phyloP scores from a whole-genome alignment of 345 rosid species.

The Excoecaria cochinchinensis region DNA sequence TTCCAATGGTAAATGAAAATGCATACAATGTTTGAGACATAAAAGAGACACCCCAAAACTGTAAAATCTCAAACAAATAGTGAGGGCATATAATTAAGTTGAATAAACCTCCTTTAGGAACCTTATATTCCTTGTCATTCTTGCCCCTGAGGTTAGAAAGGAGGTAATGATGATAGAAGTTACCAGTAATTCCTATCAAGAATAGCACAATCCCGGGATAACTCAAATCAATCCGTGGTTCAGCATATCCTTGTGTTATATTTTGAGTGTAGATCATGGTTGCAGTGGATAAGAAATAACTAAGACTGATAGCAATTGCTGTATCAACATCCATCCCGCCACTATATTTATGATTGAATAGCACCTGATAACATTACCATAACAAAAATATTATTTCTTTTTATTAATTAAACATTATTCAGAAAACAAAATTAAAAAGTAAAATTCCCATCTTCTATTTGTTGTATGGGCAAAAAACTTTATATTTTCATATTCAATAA shows the following conservation, averaged over 20 bases:
- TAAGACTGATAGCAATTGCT: slow-evolving; percentile 20
- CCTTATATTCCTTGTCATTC: slow-evolving; percentile 52
- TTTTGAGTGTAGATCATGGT: slow-evolving; percentile 49
- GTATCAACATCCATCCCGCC: slow-evolving; percentile 43
- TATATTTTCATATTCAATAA: too few relatives aligned
- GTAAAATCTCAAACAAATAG: slow-evolving; percentile 68
- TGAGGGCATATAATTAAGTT: slow-evolving; percentile 65
- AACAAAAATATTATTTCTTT: neutral
- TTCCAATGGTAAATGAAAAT: slow-evolving; percentile 33
- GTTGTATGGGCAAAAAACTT: too few relatives aligned
- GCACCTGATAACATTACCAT: slow-evolving; percentile 28
- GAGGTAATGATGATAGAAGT: slow-evolving; percentile 73
- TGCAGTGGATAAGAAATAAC: slow-evolving; percentile 41
- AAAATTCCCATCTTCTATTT: too few relatives aligned
- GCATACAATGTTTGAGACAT: slow-evolving; percentile 59
- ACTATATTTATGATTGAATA: slow-evolving; percentile 62
- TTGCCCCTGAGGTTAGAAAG: slow-evolving; percentile 54
- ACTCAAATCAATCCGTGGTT: slow-evolving; percentile 44
- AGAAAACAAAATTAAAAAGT: too few relatives aligned
- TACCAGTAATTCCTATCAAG: slow-evolving; percentile 57
- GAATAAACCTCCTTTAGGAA: slow-evolving; percentile 69
- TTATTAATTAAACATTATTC: too few relatives aligned
- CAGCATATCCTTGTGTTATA: slow-evolving; percentile 35
- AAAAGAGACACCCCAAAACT: slow-evolving; percentile 48
- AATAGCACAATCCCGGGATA: slow-evolving; percentile 45